These are phyloP conservation scores for Diaporthe nobilis DNA, from an alignment of 2,329 filamentous ascomycete species.

Conservation along the genomic window DNA sequence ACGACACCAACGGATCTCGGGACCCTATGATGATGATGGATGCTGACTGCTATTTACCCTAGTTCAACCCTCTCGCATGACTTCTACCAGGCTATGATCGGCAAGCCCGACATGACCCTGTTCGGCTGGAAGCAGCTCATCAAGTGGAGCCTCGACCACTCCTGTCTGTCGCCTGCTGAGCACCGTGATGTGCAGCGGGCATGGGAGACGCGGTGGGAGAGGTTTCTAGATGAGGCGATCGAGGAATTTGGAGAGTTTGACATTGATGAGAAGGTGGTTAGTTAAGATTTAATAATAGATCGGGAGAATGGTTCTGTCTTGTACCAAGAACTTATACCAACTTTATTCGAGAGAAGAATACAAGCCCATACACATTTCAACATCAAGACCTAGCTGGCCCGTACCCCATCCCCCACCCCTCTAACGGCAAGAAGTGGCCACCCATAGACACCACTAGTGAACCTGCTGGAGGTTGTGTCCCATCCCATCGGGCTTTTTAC, in stretches of 20 bases:
- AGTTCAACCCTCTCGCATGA: conserved; percentile 82
- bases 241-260: conserved; percentile 52
- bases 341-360: neutral
- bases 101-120: conserved; percentile 75
- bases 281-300: neutral
- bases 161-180: conserved; percentile 64
- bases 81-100: conserved; percentile 83
- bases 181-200: conserved; percentile 53
- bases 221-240: conserved; percentile 69
- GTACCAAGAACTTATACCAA: neutral
- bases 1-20: neutral
- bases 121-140: conserved; percentile 79
- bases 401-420: neutral
- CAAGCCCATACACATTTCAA: neutral
- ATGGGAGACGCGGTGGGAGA: conserved; percentile 71
- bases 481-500: too few species aligned
- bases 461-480: too few species aligned
- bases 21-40: neutral
- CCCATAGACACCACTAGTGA: neutral
- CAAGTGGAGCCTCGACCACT: conserved; percentile 74
- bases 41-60: neutral
- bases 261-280: neutral
- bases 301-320: neutral
- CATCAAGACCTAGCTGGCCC: neutral
- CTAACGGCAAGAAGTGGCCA: neutral